These are phyloP conservation scores for Aureobasidium sp. DNA, from an alignment of 2,329 filamentous ascomycete genomes.

Conservation along the genomic window DNA sequence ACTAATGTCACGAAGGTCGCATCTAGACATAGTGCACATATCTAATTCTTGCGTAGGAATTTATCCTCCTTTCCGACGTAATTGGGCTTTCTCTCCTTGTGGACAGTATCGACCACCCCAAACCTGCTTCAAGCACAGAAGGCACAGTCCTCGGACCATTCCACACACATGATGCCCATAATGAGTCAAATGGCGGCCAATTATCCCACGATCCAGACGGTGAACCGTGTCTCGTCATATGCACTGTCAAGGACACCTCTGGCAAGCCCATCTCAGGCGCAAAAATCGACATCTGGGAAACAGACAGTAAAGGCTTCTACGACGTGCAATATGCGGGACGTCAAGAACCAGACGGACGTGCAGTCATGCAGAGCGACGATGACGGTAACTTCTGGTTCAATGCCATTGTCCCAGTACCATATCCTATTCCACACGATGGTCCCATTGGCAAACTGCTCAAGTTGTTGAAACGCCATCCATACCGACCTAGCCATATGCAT, in stretches of 20 bases:
- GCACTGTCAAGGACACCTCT: constrained; percentile 56
- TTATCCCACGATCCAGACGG: constrained; percentile 65
- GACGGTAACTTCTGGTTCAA: constrained; percentile 78
- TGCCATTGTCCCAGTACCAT: constrained; percentile 75
- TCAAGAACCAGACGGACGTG: constrained; percentile 60
- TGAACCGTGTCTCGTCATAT: constrained; percentile 61
- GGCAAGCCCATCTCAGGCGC: constrained; percentile 57
- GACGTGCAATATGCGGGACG: constrained; percentile 68
- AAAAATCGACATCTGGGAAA: constrained; percentile 79
- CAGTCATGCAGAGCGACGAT: constrained; percentile 59
- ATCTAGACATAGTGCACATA: too few species aligned
- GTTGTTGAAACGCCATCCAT: constrained; percentile 63
- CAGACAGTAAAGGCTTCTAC: constrained; percentile 70
- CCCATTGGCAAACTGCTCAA: constrained; percentile 67
- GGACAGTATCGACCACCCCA: constrained; percentile 77
- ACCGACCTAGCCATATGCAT: constrained; percentile 70
- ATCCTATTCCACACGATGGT: constrained; percentile 77
- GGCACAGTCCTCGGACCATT: constrained; percentile 76
- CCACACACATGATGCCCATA: constrained; percentile 68
- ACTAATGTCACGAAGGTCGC: too few species aligned
- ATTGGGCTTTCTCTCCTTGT: constrained; percentile 72
- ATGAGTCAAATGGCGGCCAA: constrained; percentile 44
- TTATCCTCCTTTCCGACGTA: constrained; percentile 73
- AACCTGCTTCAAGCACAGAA: constrained; percentile 60
- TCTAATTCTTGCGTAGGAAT: constrained; percentile 30